These are phyloP conservation scores for Ciborinia camelliae DNA, from an alignment of 2,329 filamentous ascomycete species.

Conservation along the genomic window DNA sequence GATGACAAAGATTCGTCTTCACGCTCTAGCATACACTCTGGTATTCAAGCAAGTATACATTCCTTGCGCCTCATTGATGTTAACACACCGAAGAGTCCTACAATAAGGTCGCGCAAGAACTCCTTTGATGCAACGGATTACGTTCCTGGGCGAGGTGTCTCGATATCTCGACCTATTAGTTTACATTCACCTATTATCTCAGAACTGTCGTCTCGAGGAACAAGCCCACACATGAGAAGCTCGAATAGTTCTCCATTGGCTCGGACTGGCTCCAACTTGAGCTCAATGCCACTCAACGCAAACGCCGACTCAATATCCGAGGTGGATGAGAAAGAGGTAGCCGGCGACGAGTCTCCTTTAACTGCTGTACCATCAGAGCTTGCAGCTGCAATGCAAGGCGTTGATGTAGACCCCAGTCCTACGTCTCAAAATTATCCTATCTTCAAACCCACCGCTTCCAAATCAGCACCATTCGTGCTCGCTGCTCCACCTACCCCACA, in stretches of 20 bases:
- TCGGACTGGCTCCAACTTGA: slow-evolving; percentile 29
- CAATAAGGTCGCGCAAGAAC: slow-evolving; percentile 24
- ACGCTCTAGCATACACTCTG: slow-evolving; percentile 27
- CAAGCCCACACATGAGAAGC: slow-evolving; percentile 30
- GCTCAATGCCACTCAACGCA: slow-evolving; percentile 26
- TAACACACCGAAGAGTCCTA: slow-evolving; percentile 29
- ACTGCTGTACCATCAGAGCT: slow-evolving; percentile 30
- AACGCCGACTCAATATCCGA: slow-evolving; percentile 34
- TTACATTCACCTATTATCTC: slow-evolving; percentile 24
- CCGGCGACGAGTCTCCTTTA: slow-evolving; percentile 20
- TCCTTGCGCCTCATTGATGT: slow-evolving; percentile 38
- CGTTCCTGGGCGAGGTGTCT: slow-evolving; percentile 22
- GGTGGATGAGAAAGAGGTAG: slow-evolving; percentile 31
- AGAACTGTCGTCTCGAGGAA: slow-evolving; percentile 28
- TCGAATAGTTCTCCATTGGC: slow-evolving; percentile 28
- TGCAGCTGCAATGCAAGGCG: slow-evolving; percentile 32
- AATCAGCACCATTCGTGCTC: slow-evolving; percentile 29
- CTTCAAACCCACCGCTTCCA: slow-evolving; percentile 4
- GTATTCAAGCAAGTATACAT: slow-evolving; percentile 34
- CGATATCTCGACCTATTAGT: slow-evolving; percentile 29
- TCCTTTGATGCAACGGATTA: slow-evolving; percentile 28
- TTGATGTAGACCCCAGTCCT: slow-evolving; percentile 27
- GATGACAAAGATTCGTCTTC: slow-evolving; percentile 30
- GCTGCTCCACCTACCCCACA: slow-evolving; percentile 31
- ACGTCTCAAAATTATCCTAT: slow-evolving; percentile 17